Evolutionary conservation across 345 rosid species (phyloP).

Genomic region (Acer saccharum): DNA sequence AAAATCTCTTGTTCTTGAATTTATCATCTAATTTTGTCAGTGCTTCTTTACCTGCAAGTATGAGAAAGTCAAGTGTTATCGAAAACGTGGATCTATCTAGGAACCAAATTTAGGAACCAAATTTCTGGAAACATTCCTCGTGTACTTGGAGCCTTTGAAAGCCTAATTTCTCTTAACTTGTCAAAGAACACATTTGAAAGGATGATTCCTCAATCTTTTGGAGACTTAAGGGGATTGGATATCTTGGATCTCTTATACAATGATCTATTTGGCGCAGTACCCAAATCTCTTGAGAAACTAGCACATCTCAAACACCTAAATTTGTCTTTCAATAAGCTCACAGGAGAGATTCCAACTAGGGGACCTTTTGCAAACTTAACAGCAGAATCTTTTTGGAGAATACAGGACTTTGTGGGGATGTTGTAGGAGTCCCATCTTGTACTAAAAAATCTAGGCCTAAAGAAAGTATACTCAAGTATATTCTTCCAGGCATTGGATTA

Average conservation of each 20-base stretch:
- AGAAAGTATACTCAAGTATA: background rate
- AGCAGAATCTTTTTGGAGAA: constrained; percentile 12
- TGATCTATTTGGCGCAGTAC: background rate
- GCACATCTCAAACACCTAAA: constrained; percentile 27
- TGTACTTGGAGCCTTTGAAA: constrained; percentile 11
- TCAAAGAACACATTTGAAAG: constrained; percentile 23
- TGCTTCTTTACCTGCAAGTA: background rate
- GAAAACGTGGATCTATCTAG: background rate
- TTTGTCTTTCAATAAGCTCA: constrained; percentile 30
- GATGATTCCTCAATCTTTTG: constrained; percentile 26
- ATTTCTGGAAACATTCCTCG: constrained; percentile 3
- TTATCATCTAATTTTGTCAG: constrained; percentile 1
- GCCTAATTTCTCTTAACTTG: constrained; percentile 6
- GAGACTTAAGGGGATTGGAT: constrained; percentile 9
- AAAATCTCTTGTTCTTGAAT: constrained; percentile 8
- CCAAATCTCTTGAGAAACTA: constrained; percentile 21
- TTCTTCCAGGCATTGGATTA: constrained; percentile 11
- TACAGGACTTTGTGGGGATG: background rate
- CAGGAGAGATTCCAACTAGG: constrained; percentile 25
- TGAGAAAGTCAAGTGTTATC: background rate
- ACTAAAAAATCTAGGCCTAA: no score
- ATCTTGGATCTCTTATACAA: constrained; percentile 1
- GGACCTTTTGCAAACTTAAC: constrained; percentile 9
- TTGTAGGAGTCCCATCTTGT: background rate
- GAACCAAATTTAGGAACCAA: background rate